Evolutionary conservation across 1,139 yeast species (phyloP).

Genomic region (Kodamaea plutei): DNA sequence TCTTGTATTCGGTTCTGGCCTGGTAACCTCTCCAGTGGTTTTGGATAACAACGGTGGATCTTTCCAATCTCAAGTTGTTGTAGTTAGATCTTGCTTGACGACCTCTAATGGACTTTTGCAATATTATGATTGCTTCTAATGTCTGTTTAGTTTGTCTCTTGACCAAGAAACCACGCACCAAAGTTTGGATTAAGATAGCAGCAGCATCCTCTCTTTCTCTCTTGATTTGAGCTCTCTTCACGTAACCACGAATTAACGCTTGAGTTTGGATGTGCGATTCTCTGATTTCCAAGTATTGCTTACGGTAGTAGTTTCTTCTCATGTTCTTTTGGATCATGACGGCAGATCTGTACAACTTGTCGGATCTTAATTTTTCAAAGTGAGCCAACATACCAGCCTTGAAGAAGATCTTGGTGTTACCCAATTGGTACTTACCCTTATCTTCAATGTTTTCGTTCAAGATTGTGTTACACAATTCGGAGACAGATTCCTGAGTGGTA

Average conservation of each 20-base stretch:
- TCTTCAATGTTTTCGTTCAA: constrained; percentile 61
- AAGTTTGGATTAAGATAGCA: constrained; percentile 70
- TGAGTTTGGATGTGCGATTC: constrained; percentile 58
- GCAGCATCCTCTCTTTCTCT: constrained; percentile 58
- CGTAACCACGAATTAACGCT: constrained; percentile 57
- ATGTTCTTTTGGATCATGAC: constrained; percentile 82
- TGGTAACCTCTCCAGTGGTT: constrained; percentile 56
- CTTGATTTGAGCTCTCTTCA: constrained; percentile 56
- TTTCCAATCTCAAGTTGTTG: constrained; percentile 45
- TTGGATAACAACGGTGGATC: constrained; percentile 71
- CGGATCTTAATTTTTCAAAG: constrained; percentile 80
- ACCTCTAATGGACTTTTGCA: constrained; percentile 74
- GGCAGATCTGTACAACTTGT: constrained; percentile 73
- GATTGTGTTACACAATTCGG: constrained; percentile 63
- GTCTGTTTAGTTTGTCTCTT: constrained; percentile 46
- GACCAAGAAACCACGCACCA: constrained; percentile 60
- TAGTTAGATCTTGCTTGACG: constrained; percentile 50
- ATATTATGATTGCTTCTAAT: constrained; percentile 46
- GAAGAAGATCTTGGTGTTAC: constrained; percentile 88
- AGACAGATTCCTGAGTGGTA: constrained; percentile 55
- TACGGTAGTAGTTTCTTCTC: constrained; percentile 63
- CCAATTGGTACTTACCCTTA: constrained; percentile 72
- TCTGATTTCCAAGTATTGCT: constrained; percentile 52
- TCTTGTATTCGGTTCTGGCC: constrained; percentile 45
- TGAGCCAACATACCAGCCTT: constrained; percentile 95